Evolutionary conservation across 768 basidiomycete species (phyloP).

Genomic region (Boletus edulis): DNA sequence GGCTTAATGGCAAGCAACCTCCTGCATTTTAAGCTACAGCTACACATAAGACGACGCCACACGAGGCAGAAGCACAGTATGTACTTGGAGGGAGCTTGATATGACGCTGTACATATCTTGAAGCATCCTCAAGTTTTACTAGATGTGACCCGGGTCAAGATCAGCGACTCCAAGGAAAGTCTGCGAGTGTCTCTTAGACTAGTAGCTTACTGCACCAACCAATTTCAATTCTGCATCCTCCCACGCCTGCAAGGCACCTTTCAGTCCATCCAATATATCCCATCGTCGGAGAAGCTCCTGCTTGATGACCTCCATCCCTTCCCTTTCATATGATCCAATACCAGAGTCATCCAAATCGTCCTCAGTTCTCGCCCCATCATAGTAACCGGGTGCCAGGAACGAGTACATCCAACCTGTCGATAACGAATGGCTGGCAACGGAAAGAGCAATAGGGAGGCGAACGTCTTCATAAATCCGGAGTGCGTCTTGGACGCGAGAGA

Average conservation of each 20-base stretch:
- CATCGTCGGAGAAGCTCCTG: slow-evolving; percentile 13
- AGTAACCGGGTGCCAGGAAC: slow-evolving; percentile 19
- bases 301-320: slow-evolving; percentile 15
- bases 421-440: slow-evolving; percentile 15
- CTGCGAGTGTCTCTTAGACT: no score
- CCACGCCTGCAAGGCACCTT: slow-evolving; percentile 12
- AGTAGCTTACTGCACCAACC: no score
- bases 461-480: slow-evolving; percentile 12
- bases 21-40: no score
- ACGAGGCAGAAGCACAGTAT: no score
- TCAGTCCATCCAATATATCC: slow-evolving; percentile 12
- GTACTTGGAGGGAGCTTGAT: no score
- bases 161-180: no score
- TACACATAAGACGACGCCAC: no score
- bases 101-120: no score
- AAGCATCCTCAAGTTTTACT: no score
- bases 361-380: slow-evolving; percentile 16
- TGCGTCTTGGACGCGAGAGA: background rate
- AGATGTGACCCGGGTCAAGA: no score
- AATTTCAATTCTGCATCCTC: slow-evolving; percentile 15
- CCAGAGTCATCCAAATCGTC: slow-evolving; percentile 8
- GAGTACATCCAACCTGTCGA: slow-evolving; percentile 16
- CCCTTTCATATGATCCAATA: slow-evolving; percentile 9
- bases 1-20: no score
- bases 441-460: slow-evolving; percentile 12